Evolutionary conservation across 495 filamentous ascomycete genomes (phyloP).

Genomic region (Penicillium fimorum): DNA sequence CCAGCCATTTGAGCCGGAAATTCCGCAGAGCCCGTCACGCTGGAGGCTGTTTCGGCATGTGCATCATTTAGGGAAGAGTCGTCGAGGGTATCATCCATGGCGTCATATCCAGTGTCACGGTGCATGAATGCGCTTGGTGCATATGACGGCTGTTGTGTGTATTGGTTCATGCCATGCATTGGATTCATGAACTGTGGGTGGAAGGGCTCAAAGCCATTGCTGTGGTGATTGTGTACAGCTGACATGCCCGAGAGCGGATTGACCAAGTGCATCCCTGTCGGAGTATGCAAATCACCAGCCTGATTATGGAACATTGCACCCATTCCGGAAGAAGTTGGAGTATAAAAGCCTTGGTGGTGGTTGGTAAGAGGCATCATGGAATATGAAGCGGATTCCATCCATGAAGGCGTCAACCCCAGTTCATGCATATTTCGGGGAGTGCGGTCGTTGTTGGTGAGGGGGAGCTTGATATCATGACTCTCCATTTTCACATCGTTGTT

Average conservation of each 20-base stretch:
- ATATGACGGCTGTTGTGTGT: conserved; percentile 64
- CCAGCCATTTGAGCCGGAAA: conserved; percentile 22
- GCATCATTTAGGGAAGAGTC: conserved; percentile 57
- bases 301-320: conserved; percentile 79
- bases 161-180: conserved; percentile 74
- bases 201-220: conserved; percentile 52
- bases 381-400: conserved; percentile 81
- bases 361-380: conserved; percentile 73
- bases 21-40: conserved; percentile 28
- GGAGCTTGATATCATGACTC: conserved; percentile 62
- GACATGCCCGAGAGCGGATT: conserved; percentile 76
- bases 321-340: conserved; percentile 81
- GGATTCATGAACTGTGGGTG: conserved; percentile 62
- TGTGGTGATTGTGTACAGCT: conserved; percentile 40
- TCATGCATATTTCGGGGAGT: conserved; percentile 76
- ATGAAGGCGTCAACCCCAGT: conserved; percentile 82
- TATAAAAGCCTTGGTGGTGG: conserved; percentile 82
- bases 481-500: conserved; percentile 38
- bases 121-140: conserved; percentile 80
- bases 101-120: conserved; percentile 72
- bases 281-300: conserved; percentile 89
- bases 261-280: conserved; percentile 70
- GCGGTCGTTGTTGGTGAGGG: conserved; percentile 53
- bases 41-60: conserved; percentile 35
- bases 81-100: conserved; percentile 64